phyloP scores from a whole-genome alignment of 371 early-diverging fungal species.

The Mucor piriformis region DNA sequence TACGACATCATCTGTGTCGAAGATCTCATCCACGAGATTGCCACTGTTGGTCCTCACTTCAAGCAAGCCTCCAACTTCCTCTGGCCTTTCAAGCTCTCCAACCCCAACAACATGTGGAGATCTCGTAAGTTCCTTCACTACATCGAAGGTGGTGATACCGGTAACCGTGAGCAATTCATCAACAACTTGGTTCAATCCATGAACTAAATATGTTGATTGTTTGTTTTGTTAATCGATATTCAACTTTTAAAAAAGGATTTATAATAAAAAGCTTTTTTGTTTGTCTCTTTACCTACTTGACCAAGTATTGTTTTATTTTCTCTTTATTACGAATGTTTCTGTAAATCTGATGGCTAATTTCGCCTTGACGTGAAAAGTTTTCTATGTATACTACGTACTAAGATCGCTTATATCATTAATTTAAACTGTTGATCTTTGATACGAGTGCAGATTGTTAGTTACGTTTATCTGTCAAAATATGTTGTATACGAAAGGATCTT shows the following conservation, averaged over 20 bases:
- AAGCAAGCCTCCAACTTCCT: slow-evolving; percentile 95
- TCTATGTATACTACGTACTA: too few species aligned
- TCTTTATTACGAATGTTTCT: neutral
- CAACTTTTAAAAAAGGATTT: neutral
- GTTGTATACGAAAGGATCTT: too few species aligned
- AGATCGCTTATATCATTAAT: too few species aligned
- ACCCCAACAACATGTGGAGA: slow-evolving; percentile 97
- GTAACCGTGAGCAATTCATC: slow-evolving; percentile 97
- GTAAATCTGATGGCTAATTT: too few species aligned
- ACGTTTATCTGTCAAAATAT: too few species aligned
- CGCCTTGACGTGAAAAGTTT: too few species aligned
- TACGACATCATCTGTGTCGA: slow-evolving; percentile 98
- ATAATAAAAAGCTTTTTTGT: neutral
- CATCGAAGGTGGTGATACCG: slow-evolving; percentile 98
- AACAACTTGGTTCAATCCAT: slow-evolving; percentile 96
- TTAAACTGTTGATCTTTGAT: too few species aligned
- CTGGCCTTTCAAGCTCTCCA: slow-evolving; percentile 99
- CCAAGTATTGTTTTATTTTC: too few species aligned
- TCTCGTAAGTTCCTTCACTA: slow-evolving; percentile 97
- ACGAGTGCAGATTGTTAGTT: too few species aligned
- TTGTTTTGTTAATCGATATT: neutral
- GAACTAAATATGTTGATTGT: slow-evolving; percentile 72
- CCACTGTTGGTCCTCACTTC: slow-evolving; percentile 95
- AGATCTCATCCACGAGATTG: slow-evolving; percentile 99
- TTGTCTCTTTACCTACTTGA: neutral